Percentiles rank a stretch among this genome's conserved stretches.
Conservation (phyloP, 2,329 filamentous ascomycete species). For the Ophiocordyceps camponoti-rufipedis region DNA sequence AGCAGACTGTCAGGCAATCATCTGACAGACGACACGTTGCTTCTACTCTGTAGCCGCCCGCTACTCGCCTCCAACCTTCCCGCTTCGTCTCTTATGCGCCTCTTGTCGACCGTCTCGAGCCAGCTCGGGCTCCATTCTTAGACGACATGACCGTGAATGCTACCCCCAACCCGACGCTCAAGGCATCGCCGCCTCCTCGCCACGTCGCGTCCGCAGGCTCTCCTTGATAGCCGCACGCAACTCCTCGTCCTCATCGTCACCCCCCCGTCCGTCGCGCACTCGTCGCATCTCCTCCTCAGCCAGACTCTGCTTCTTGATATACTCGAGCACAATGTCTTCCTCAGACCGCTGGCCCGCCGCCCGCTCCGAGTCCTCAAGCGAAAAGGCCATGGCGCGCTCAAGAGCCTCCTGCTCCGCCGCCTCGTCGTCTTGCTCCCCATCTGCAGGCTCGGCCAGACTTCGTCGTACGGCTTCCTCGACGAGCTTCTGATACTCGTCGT, state of each 20-base stretch:
- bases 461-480: constrained; percentile 37
- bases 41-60: not conserved
- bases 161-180: not conserved
- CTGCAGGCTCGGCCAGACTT: constrained; percentile 19
- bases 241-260: constrained; percentile 30
- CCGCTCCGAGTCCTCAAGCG: constrained; percentile 23
- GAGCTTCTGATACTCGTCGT: constrained; percentile 37
- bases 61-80: not conserved
- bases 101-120: too few species aligned
- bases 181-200: constrained; percentile 3
- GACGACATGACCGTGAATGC: too few species aligned
- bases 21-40: not conserved
- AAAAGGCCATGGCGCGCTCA: constrained; percentile 24
- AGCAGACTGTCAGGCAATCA: not conserved
- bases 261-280: constrained; percentile 8
- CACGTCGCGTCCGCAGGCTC: constrained; percentile 27
- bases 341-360: constrained; percentile 32
- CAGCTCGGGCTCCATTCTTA: too few species aligned
- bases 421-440: constrained; percentile 11
- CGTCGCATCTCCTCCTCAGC: constrained; percentile 40
- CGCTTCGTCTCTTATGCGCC: too few species aligned
- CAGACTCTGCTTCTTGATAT: constrained; percentile 59
- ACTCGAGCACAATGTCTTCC: constrained; percentile 58
- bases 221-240: constrained; percentile 33
- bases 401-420: constrained; percentile 26